A percentile compares a stretch with the other conserved stretches of the same genome.
Evolutionary conservation across 371 early-diverging fungal species (phyloP).

Genomic region (Mucor saturninus): DNA sequence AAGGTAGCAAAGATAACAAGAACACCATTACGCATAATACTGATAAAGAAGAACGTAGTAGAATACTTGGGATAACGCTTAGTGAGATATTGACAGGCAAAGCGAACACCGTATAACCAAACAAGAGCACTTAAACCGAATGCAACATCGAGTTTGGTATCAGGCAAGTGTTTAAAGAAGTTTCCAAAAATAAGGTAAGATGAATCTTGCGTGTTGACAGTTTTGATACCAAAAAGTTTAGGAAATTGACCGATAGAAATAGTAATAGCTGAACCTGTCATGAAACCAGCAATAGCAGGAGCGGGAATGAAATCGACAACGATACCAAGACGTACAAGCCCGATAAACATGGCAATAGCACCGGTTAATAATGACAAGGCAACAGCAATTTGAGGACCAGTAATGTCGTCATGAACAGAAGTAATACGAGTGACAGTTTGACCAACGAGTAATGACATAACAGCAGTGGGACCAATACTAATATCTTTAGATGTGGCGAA

Average conservation of each 20-base stretch:
- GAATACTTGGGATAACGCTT: slow-evolving; percentile 50
- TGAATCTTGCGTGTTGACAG: slow-evolving; percentile 62
- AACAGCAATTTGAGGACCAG: slow-evolving; percentile 55
- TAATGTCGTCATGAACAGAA: slow-evolving; percentile 34
- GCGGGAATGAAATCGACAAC: slow-evolving; percentile 86
- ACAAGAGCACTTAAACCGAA: slow-evolving; percentile 54
- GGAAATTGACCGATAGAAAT: slow-evolving; percentile 82
- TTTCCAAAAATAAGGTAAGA: slow-evolving; percentile 61
- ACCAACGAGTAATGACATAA: slow-evolving; percentile 80
- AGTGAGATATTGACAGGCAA: slow-evolving; percentile 32
- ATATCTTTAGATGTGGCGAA: slow-evolving; percentile 89
- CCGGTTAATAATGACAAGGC: slow-evolving; percentile 63
- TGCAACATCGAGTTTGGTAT: slow-evolving; percentile 53
- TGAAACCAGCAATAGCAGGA: slow-evolving; percentile 72
- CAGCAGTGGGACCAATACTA: slow-evolving; percentile 88
- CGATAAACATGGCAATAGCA: slow-evolving; percentile 67
- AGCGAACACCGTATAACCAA: slow-evolving; percentile 56
- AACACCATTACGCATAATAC: slow-evolving; percentile 56
- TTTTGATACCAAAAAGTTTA: slow-evolving; percentile 72
- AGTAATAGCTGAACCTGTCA: slow-evolving; percentile 77
- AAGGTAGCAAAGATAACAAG: slow-evolving; percentile 50
- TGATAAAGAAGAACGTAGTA: slow-evolving; percentile 51
- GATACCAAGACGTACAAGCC: slow-evolving; percentile 81
- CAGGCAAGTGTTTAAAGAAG: slow-evolving; percentile 51
- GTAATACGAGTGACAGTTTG: slow-evolving; percentile 63